A percentile compares a stretch with the other conserved stretches of the same genome.
phyloP scores from a whole-genome alignment of 108 stramenopile species.

The Aurantiochytrium sp. region DNA sequence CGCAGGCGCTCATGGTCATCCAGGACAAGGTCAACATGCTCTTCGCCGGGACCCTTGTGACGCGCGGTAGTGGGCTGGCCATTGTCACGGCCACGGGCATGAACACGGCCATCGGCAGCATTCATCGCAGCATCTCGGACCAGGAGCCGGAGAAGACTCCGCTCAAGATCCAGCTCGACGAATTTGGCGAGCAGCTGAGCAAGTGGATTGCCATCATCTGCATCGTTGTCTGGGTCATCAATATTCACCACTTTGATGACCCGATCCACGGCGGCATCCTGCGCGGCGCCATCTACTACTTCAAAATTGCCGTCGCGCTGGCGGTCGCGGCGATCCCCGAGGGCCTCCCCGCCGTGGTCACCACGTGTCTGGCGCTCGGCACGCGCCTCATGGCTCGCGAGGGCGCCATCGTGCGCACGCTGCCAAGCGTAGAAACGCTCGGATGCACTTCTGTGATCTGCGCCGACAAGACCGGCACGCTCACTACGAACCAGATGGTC shows the following conservation, averaged over 20 bases:
- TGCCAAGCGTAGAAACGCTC: constrained; percentile 89
- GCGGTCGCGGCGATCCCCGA: constrained; percentile 97
- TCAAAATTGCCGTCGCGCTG: constrained; percentile 90
- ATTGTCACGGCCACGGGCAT: constrained; percentile 85
- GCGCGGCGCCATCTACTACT: constrained; percentile 69
- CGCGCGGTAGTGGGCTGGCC: constrained; percentile 76
- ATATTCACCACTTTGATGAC: constrained; percentile 88
- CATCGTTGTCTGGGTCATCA: constrained; percentile 75
- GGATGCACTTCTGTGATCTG: constrained; percentile 88
- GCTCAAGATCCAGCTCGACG: constrained; percentile 83
- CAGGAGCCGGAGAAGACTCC: constrained; percentile 82
- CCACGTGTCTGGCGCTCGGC: constrained; percentile 83
- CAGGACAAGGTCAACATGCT: constrained; percentile 85
- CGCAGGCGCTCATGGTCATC: neutral
- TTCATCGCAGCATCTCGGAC: constrained; percentile 74
- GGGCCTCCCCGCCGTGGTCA: constrained; percentile 82
- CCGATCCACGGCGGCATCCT: constrained; percentile 71
- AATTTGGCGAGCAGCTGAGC: constrained; percentile 85
- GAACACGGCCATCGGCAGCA: constrained; percentile 92
- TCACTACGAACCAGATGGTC: constrained; percentile 94
- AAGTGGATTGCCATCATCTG: constrained; percentile 85
- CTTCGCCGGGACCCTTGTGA: constrained; percentile 87
- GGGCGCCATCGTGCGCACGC: constrained; percentile 83
- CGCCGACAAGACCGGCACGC: constrained; percentile 94
- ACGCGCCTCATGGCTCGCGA: constrained; percentile 80